phyloP scores from a whole-genome alignment of 1,284 basidiomycete species.

The Paramarasmius palmivorus region DNA sequence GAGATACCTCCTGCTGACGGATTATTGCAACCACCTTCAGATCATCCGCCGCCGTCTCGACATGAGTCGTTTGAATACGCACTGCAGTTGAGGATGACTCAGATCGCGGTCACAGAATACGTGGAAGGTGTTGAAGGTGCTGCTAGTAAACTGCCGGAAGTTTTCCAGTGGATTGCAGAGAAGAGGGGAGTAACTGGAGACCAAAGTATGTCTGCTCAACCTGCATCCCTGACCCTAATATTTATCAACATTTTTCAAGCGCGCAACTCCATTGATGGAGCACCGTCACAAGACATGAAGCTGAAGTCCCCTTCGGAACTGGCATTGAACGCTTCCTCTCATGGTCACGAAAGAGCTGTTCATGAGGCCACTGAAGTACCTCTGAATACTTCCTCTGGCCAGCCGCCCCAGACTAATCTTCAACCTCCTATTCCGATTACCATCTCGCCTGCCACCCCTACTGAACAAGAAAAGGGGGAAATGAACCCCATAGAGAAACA shows the following conservation, averaged over 20 bases:
- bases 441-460: constrained; percentile 36
- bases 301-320: constrained; percentile 26
- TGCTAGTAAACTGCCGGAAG: constrained; percentile 79
- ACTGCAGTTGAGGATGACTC: constrained; percentile 86
- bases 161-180: constrained; percentile 84
- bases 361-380: not conserved
- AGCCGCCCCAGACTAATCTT: constrained; percentile 2
- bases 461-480: not conserved
- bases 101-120: constrained; percentile 82
- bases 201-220: constrained; percentile 31
- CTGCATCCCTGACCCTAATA: not conserved
- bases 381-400: not conserved
- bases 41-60: constrained; percentile 52
- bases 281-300: constrained; percentile 16
- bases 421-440: constrained; percentile 31
- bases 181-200: constrained; percentile 43
- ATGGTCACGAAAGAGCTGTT: constrained; percentile 20
- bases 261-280: constrained; percentile 14
- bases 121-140: constrained; percentile 87
- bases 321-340: constrained; percentile 16
- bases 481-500: constrained; percentile 14
- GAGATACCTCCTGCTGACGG: constrained; percentile 46
- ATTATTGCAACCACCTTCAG: constrained; percentile 54
- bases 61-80: constrained; percentile 77
- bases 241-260: constrained; percentile 4